Evolutionary conservation across 805 yeast species (phyloP).

Genomic region (Blastobotrys robertii): DNA sequence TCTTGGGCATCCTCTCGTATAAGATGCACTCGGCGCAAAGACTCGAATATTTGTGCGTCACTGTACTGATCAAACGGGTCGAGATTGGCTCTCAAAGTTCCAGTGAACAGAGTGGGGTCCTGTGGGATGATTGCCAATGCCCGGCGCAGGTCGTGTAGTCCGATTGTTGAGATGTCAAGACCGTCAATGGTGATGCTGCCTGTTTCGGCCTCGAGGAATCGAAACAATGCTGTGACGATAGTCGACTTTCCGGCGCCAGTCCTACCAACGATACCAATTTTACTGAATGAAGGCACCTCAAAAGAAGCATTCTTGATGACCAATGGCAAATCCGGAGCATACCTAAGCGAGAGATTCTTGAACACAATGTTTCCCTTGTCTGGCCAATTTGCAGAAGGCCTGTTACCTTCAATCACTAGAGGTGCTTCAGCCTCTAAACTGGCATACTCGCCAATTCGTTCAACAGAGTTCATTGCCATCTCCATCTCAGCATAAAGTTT

Average conservation of each 20-base stretch:
- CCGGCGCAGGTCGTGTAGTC: constrained; percentile 51
- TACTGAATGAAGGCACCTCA: constrained; percentile 62
- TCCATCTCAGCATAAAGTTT: constrained; percentile 82
- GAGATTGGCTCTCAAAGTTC: constrained; percentile 55
- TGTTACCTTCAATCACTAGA: constrained; percentile 42
- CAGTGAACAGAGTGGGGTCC: constrained; percentile 68
- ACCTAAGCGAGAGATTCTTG: constrained; percentile 65
- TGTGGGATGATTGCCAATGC: constrained; percentile 67
- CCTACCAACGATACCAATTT: constrained; percentile 93
- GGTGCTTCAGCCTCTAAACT: constrained; percentile 69
- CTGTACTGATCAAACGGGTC: constrained; percentile 54
- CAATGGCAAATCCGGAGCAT: constrained; percentile 74
- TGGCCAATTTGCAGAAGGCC: constrained; percentile 70
- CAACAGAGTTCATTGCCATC: constrained; percentile 93
- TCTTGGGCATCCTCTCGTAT: constrained; percentile 19
- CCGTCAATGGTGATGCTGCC: constrained; percentile 60
- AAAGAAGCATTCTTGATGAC: constrained; percentile 83
- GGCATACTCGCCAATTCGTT: constrained; percentile 83
- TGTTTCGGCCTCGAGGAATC: constrained; percentile 41
- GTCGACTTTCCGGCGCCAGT: constrained; percentile 99
- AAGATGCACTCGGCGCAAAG: constrained; percentile 52
- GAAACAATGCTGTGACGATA: constrained; percentile 82
- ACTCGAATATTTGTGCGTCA: constrained; percentile 53
- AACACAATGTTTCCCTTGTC: constrained; percentile 67
- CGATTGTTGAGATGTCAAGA: constrained; percentile 47